A percentile compares a stretch with the other conserved stretches of the same genome.
Evolutionary conservation across 2,329 filamentous ascomycete species (phyloP).

Genomic region (Capronia americana): DNA sequence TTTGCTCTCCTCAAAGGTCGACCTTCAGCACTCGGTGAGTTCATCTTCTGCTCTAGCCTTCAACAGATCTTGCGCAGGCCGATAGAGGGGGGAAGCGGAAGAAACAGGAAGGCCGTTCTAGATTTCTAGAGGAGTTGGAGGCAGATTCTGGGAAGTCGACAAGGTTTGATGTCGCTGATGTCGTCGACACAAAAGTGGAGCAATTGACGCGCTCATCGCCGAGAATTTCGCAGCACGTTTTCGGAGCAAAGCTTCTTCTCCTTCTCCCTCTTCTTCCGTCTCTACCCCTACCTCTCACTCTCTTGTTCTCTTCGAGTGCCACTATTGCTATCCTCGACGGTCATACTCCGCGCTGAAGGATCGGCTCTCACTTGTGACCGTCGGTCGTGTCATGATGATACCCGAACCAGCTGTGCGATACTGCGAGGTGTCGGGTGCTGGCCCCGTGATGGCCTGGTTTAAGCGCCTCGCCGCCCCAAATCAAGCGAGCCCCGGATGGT

Average conservation of each 20-base stretch:
- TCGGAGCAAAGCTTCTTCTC: not conserved
- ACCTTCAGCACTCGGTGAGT: slow-evolving; percentile 1
- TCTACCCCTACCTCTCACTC: not conserved
- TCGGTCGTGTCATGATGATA: slow-evolving; percentile 26
- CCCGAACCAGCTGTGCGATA: not conserved
- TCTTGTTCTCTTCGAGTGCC: not conserved
- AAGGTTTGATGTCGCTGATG: not conserved
- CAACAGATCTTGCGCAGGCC: too few species aligned
- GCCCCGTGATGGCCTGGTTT: slow-evolving; percentile 33
- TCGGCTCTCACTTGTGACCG: not conserved
- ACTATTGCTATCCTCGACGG: not conserved
- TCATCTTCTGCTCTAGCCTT: not conserved
- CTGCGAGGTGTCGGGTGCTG: slow-evolving; percentile 8
- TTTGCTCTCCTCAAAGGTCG: slow-evolving; percentile 23
- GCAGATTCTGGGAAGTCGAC: not conserved
- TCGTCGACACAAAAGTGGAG: slow-evolving; percentile 1
- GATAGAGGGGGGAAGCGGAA: not conserved
- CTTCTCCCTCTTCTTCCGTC: not conserved
- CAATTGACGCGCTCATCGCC: slow-evolving; percentile 1
- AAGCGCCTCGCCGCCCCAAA: slow-evolving; percentile 22
- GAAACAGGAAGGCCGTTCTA: not conserved
- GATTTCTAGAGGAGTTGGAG: not conserved
- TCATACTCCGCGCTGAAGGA: not conserved
- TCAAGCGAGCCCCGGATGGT: slow-evolving; percentile 2
- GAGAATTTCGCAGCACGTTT: not conserved